phyloP scores from a whole-genome alignment of 805 yeast genomes.

The Teunomyces cretensis region DNA sequence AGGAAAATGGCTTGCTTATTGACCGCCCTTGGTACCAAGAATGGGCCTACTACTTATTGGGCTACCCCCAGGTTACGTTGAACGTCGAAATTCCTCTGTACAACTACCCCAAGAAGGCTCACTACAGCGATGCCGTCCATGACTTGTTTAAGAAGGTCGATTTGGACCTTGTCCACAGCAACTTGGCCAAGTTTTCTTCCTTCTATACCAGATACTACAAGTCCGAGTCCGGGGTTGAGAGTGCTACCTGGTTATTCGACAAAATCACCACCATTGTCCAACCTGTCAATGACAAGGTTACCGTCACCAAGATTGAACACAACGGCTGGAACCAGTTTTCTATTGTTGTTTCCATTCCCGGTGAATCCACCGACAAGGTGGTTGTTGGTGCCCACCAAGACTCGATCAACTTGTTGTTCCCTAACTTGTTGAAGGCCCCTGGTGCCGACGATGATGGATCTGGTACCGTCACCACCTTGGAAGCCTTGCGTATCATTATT shows the following conservation, averaged over 20 bases:
- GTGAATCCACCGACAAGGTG: slow-evolving; percentile 49
- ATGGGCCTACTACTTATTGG: not conserved
- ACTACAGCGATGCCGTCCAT: slow-evolving; percentile 38
- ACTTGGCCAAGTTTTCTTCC: slow-evolving; percentile 62
- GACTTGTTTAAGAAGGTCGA: slow-evolving; percentile 46
- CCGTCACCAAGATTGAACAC: slow-evolving; percentile 57
- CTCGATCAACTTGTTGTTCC: slow-evolving; percentile 72
- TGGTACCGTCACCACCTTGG: slow-evolving; percentile 78
- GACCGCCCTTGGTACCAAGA: slow-evolving; percentile 2
- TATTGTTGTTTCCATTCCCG: slow-evolving; percentile 63
- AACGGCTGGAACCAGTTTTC: slow-evolving; percentile 76
- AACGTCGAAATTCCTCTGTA: slow-evolving; percentile 27
- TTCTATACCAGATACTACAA: slow-evolving; percentile 78
- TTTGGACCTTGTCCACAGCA: slow-evolving; percentile 45
- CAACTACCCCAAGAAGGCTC: slow-evolving; percentile 52
- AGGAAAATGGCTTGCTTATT: slow-evolving; percentile 15
- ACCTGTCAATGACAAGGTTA: slow-evolving; percentile 24
- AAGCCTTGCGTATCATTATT: slow-evolving; percentile 65
- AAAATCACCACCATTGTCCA: slow-evolving; percentile 43
- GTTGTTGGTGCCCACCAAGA: slow-evolving; percentile 91
- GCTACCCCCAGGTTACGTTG: not conserved
- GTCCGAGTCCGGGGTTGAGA: slow-evolving; percentile 64
- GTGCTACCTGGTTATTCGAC: slow-evolving; percentile 67
- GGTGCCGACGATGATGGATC: slow-evolving; percentile 97
- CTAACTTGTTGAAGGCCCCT: slow-evolving; percentile 70